Evolutionary conservation across 192 early-diverging fungal genomes (phyloP).

Genomic region (Geranomyces michiganensis): DNA sequence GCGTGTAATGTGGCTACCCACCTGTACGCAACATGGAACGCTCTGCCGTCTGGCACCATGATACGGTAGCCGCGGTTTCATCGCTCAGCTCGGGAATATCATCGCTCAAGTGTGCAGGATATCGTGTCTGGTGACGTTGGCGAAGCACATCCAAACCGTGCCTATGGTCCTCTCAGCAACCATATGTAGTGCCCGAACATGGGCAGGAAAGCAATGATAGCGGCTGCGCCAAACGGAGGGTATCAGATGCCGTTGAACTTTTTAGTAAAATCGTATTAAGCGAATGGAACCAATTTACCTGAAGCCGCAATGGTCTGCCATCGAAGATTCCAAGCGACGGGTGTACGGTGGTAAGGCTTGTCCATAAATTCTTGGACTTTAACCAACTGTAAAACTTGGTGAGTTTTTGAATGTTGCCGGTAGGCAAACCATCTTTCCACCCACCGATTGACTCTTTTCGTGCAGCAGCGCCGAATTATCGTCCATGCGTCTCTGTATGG

Average conservation of each 20-base stretch:
- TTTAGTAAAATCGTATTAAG: not conserved
- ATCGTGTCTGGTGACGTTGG: too few species aligned
- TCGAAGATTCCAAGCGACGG: not conserved
- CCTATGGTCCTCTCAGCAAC: not conserved
- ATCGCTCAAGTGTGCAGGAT: too few species aligned
- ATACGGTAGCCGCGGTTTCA: too few species aligned
- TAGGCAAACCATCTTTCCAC: not conserved
- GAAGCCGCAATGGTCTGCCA: slow-evolving; percentile 2
- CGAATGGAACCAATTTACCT: not conserved
- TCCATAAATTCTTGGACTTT: slow-evolving; percentile 1
- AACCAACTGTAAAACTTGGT: not conserved
- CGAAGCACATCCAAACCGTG: too few species aligned
- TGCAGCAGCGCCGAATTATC: slow-evolving; percentile 6
- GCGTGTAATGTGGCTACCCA: too few species aligned
- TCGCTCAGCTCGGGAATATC: too few species aligned
- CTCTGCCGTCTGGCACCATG: too few species aligned
- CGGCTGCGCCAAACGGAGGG: not conserved
- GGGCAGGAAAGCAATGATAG: not conserved
- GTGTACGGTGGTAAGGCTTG: not conserved
- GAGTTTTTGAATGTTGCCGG: not conserved
- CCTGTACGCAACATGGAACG: too few species aligned
- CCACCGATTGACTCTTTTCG: slow-evolving; percentile 10
- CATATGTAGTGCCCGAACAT: slow-evolving; percentile 12
- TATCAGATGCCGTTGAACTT: not conserved
- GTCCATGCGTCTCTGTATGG: slow-evolving; percentile 24